These are phyloP conservation scores for Fusarium sp. DNA, from an alignment of 2,329 filamentous ascomycete genomes.

Conservation along the genomic window DNA sequence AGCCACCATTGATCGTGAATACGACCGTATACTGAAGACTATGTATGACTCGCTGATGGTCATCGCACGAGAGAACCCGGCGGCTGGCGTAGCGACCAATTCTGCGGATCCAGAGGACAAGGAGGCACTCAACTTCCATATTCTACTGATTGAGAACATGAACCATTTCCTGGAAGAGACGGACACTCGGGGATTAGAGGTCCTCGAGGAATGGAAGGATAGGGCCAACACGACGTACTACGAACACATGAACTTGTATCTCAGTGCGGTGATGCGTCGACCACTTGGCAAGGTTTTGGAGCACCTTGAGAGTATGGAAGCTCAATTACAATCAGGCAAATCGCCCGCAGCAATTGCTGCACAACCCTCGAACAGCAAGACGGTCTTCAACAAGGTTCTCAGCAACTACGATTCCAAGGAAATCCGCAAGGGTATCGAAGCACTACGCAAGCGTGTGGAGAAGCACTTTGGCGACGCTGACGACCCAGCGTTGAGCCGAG, in stretches of 20 bases:
- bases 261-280: conserved; percentile 86
- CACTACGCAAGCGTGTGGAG: conserved; percentile 89
- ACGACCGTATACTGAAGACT: conserved; percentile 86
- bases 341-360: conserved; percentile 73
- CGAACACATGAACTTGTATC: conserved; percentile 89
- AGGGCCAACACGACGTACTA: conserved; percentile 81
- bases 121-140: conserved; percentile 96
- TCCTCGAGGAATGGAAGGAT: conserved; percentile 85
- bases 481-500: conserved; percentile 72
- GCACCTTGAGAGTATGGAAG: conserved; percentile 89
- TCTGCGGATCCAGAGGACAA: conserved; percentile 82
- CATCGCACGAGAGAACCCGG: conserved; percentile 80
- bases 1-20: conserved; percentile 84
- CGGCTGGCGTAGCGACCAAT: conserved; percentile 56
- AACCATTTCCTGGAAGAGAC: conserved; percentile 96
- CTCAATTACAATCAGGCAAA: conserved; percentile 70
- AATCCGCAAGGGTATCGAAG: conserved; percentile 88
- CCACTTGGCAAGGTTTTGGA: conserved; percentile 92
- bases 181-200: conserved; percentile 76
- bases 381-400: conserved; percentile 87
- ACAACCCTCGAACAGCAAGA: conserved; percentile 84
- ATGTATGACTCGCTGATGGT: conserved; percentile 99
- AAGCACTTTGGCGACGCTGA: conserved; percentile 97
- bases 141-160: conserved; percentile 98
- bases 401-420: conserved; percentile 84